Conservation (phyloP, 441 rosid species). For the Cnidoscolus chayamansa region DNA sequence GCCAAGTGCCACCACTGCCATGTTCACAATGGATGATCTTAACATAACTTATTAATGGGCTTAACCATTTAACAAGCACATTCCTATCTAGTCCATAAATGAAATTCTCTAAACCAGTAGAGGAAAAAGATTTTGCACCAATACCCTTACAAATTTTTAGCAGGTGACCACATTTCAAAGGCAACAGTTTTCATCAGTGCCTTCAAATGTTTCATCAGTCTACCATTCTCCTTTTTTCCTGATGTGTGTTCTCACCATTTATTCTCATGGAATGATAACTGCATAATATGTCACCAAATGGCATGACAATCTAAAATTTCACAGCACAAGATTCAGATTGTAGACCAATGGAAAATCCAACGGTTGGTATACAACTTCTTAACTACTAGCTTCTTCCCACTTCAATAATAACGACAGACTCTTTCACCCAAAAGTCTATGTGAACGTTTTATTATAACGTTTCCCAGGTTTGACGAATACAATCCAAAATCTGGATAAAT, state of each 20-base stretch:
- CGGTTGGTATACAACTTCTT: background rate
- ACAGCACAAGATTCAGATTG: background rate
- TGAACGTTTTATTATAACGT: background rate
- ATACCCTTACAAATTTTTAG: background rate
- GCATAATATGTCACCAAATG: background rate
- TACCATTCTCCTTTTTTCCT: background rate
- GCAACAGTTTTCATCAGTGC: background rate
- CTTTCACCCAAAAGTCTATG: background rate
- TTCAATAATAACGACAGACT: background rate
- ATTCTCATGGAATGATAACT: background rate
- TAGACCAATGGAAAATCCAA: background rate
- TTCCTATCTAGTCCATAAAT: background rate
- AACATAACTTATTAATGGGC: slow-evolving; percentile 6
- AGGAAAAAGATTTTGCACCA: background rate
- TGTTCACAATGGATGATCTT: background rate
- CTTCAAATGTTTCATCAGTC: background rate
- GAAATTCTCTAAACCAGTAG: background rate
- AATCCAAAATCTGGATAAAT: background rate
- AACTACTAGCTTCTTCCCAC: slow-evolving; percentile 4
- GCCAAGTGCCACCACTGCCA: background rate
- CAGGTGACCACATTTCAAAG: background rate
- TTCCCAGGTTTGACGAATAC: background rate
- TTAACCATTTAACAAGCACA: background rate
- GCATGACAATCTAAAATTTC: background rate
- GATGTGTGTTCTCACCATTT: background rate